Conservation (phyloP, 345 rosid genomes). For the Citropsis articulata region DNA sequence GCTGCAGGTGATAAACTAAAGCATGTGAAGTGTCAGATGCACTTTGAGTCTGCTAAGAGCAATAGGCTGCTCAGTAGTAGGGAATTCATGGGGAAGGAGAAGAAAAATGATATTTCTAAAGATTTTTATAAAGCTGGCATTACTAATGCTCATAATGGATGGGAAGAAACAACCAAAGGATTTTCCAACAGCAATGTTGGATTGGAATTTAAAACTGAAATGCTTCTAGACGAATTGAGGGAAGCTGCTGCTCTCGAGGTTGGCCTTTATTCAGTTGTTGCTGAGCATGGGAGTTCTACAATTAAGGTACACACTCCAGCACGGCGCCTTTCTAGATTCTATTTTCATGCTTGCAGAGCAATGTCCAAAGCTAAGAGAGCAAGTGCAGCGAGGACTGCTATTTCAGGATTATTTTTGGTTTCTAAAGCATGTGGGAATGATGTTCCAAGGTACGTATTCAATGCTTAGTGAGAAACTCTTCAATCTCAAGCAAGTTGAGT, state of each 20-base stretch:
- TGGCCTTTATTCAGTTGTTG: constrained; percentile 78
- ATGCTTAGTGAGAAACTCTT: neutral
- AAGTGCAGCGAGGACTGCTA: constrained; percentile 64
- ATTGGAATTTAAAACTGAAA: constrained; percentile 49
- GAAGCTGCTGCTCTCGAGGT: constrained; percentile 90
- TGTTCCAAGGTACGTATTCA: constrained; percentile 69
- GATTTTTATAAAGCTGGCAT: constrained; percentile 12
- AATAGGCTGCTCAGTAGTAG: constrained; percentile 21
- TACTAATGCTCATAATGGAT: constrained; percentile 10
- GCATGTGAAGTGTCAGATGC: constrained; percentile 56
- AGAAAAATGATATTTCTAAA: constrained; percentile 24
- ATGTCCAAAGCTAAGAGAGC: constrained; percentile 48
- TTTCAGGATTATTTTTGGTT: constrained; percentile 84
- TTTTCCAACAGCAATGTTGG: constrained; percentile 33
- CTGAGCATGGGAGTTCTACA: constrained; percentile 89
- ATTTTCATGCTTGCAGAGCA: constrained; percentile 68
- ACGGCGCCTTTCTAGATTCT: constrained; percentile 86
- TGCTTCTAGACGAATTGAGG: constrained; percentile 79
- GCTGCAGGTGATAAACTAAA: constrained; percentile 38
- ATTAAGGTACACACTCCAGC: constrained; percentile 88
- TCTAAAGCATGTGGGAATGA: constrained; percentile 95
- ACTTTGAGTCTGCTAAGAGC: constrained; percentile 34
- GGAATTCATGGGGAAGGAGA: constrained; percentile 18
- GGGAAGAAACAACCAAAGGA: constrained; percentile 22
- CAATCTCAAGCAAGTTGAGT: neutral